Evolutionary conservation across 177 flowering plant genomes (phyloP).

Genomic region (Vitis hybrid): DNA sequence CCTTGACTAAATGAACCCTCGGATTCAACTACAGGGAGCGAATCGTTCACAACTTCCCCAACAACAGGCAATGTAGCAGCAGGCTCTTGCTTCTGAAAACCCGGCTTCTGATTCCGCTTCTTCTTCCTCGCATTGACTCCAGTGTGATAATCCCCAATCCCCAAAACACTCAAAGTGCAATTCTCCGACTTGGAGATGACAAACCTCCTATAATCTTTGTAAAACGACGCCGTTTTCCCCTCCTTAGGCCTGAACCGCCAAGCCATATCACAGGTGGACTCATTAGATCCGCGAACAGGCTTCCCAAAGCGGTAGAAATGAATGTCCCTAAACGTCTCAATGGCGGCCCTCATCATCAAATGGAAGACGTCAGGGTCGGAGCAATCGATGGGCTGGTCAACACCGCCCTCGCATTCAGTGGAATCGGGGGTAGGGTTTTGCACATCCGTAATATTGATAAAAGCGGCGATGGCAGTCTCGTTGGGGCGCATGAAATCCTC

Average conservation of each 20-base stretch:
- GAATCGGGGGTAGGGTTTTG: slow-evolving; percentile 7
- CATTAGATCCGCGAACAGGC: slow-evolving; percentile 37
- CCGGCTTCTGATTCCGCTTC: slow-evolving; percentile 44
- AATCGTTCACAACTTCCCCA: slow-evolving; percentile 53
- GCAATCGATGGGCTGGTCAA: slow-evolving; percentile 39
- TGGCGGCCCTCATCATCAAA: slow-evolving; percentile 45
- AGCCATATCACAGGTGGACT: slow-evolving; percentile 55
- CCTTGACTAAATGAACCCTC: slow-evolving; percentile 46
- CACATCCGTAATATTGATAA: slow-evolving; percentile 41
- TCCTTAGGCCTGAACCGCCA: slow-evolving; percentile 61
- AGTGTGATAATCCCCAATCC: slow-evolving; percentile 53
- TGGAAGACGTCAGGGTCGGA: slow-evolving; percentile 53
- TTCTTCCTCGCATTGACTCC: slow-evolving; percentile 57
- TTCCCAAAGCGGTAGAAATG: slow-evolving; percentile 64
- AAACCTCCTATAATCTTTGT: slow-evolving; percentile 59
- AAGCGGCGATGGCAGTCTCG: slow-evolving; percentile 35
- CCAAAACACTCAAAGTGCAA: slow-evolving; percentile 37
- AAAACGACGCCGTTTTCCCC: slow-evolving; percentile 50
- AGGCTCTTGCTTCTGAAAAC: slow-evolving; percentile 30
- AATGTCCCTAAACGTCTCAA: slow-evolving; percentile 48
- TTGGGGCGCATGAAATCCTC: slow-evolving; percentile 48
- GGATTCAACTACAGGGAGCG: slow-evolving; percentile 48
- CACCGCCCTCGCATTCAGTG: slow-evolving; percentile 26
- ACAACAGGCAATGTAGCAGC: slow-evolving; percentile 30
- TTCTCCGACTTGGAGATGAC: slow-evolving; percentile 36